phyloP scores from a whole-genome alignment of 768 basidiomycete species.

The Mycena kentingensis region DNA sequence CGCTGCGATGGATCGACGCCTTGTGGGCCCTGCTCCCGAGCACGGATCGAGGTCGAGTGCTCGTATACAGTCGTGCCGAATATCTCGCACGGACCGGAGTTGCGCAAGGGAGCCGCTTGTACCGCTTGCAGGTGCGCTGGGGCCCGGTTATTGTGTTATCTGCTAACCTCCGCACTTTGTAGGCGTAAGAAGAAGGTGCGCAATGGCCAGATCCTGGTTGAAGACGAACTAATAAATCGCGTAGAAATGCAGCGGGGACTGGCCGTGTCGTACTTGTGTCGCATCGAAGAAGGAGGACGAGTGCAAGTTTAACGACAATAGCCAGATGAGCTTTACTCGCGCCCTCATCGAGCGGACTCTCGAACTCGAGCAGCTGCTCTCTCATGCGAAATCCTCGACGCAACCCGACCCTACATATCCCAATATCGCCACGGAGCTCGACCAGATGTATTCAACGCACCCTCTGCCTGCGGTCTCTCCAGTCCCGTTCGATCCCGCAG shows the following conservation, averaged over 20 bases:
- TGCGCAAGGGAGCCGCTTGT: slow-evolving; percentile 22
- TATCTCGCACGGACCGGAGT: slow-evolving; percentile 9
- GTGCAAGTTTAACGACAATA: slow-evolving; percentile 21
- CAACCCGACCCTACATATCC: background rate
- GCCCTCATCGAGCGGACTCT: slow-evolving; percentile 21
- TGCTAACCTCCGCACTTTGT: background rate
- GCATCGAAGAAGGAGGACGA: slow-evolving; percentile 21
- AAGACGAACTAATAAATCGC: background rate
- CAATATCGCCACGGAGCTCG: slow-evolving; percentile 1
- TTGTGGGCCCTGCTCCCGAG: slow-evolving; percentile 16
- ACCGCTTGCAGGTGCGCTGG: slow-evolving; percentile 18
- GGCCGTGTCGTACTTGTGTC: slow-evolving; percentile 20
- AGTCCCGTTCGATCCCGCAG: background rate
- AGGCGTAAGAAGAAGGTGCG: slow-evolving; percentile 22
- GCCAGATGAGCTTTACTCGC: slow-evolving; percentile 22
- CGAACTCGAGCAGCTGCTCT: slow-evolving; percentile 19
- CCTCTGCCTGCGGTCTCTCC: background rate
- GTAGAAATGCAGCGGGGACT: slow-evolving; percentile 11
- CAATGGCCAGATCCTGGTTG: background rate
- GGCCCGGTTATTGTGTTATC: background rate
- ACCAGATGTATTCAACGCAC: slow-evolving; percentile 13
- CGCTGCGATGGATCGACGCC: slow-evolving; percentile 13
- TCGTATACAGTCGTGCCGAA: slow-evolving; percentile 9
- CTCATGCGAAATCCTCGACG: slow-evolving; percentile 8
- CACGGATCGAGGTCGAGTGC: slow-evolving; percentile 8